Evolutionary conservation across 192 early-diverging fungal species (phyloP), one percentile per base, ranked within the genome.

Genomic region (Backusella australiensis): DNA sequence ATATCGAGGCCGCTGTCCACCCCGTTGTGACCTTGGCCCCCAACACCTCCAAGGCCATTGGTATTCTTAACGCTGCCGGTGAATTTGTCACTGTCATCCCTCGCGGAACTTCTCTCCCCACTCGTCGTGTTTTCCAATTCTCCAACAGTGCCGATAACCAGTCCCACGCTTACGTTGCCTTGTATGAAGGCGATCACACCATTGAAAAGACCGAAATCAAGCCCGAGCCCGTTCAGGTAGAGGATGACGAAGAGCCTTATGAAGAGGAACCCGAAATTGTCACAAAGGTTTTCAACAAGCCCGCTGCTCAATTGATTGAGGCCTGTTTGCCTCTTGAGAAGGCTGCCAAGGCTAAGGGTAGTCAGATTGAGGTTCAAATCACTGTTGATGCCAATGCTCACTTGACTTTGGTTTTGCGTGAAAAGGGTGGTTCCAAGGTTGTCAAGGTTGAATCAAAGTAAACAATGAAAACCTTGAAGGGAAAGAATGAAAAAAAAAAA

Each of bases 21-120:
- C 80, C 85, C 59, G 81, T 84, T 74, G 82, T 87, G 67, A 89
- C 85, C 0, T 75, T 85, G 35, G 80, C 83, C 14, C 88, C 90
- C 44, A 90, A 91, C 80, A 83, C 94, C 36, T 83, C 85, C 42
- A 89, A 96, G 82, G 87, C 87, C 42, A 85, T 99, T 75, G 96
- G 96, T 76, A 79, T 98, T 65, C 84, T 89, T 65, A 86, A 91
- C 69, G 81, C 89, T 32, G 90, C 89, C 49, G 94, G 92, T 29
- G 82, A 88, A 35, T 94, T 97, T 80, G 85, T 92, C 21, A 86
- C 92, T 35, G 81, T 99, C 34, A 89, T 99, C 71, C 93, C 91
- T 53, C 87, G 91, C 78, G 89, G 94, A 76, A 94, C 95, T 15
- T 91, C 96, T 65, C 86, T 98, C 67, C 97, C 97, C 34, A 93